phyloP scores from a whole-genome alignment of 1,284 basidiomycete species.

The Papiliotrema flavescens region DNA sequence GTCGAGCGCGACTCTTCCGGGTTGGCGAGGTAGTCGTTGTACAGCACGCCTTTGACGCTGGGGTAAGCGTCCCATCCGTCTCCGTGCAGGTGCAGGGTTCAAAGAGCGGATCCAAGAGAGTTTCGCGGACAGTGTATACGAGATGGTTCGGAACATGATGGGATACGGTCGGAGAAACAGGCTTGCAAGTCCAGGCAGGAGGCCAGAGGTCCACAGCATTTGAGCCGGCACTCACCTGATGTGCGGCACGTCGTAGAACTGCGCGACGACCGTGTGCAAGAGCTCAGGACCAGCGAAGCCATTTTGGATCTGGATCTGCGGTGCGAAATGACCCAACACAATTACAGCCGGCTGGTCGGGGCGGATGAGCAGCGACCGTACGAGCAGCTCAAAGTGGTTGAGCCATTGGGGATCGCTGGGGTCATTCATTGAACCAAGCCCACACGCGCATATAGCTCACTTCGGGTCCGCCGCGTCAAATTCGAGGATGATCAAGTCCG shows the following conservation, averaged over 20 bases:
- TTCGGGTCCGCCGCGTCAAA: slow-evolving; percentile 83
- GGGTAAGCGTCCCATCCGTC: neutral
- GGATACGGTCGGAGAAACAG: no score
- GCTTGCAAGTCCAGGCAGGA: no score
- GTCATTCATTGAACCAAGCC: no score
- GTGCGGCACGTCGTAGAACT: slow-evolving; percentile 93
- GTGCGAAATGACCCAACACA: slow-evolving; percentile 85
- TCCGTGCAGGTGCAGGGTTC: no score
- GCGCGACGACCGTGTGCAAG: slow-evolving; percentile 80
- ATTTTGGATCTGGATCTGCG: slow-evolving; percentile 70
- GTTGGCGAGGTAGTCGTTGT: slow-evolving; percentile 72
- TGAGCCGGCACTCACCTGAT: slow-evolving; percentile 55
- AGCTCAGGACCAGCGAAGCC: slow-evolving; percentile 85
- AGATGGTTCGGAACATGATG: no score
- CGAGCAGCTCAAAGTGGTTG: slow-evolving; percentile 81
- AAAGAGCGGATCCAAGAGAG: no score
- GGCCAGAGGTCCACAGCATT: no score
- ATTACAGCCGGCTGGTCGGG: slow-evolving; percentile 84
- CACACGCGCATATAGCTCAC: slow-evolving; percentile 56
- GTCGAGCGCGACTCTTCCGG: slow-evolving; percentile 61
- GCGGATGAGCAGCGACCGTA: slow-evolving; percentile 81
- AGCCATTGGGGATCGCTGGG: slow-evolving; percentile 65
- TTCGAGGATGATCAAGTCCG: slow-evolving; percentile 88
- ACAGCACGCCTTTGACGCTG: slow-evolving; percentile 75
- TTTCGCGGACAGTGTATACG: no score